Conservation (phyloP, 2,329 filamentous ascomycete species). For the Exserohilum rostratum region DNA sequence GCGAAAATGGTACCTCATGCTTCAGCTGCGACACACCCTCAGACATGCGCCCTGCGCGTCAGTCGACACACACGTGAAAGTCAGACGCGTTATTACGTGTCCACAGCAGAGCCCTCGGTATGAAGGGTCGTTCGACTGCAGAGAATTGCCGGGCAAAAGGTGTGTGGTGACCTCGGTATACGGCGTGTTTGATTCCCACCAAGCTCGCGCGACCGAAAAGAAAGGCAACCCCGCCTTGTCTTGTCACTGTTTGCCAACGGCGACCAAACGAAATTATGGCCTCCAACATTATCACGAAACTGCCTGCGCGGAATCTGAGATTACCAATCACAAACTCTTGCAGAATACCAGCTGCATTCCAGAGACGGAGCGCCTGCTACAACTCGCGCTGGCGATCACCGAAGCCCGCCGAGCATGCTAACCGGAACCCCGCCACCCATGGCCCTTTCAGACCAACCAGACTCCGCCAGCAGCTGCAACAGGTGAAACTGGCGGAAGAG, state of each 20-base stretch:
- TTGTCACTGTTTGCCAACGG: slow-evolving; percentile 12
- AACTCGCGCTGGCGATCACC: slow-evolving; percentile 27
- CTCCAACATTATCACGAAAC: slow-evolving; percentile 31
- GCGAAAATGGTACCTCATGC: slow-evolving; percentile 63
- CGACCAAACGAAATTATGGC: slow-evolving; percentile 30
- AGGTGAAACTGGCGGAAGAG: slow-evolving; percentile 16
- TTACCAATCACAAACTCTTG: neutral
- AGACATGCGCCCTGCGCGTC: slow-evolving; percentile 65
- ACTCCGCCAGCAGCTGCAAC: slow-evolving; percentile 24
- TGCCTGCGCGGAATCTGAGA: slow-evolving; percentile 5
- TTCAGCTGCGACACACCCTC: slow-evolving; percentile 67
- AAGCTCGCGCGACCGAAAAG: slow-evolving; percentile 26
- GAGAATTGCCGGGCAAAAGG: slow-evolving; percentile 24
- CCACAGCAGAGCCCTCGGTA: slow-evolving; percentile 21
- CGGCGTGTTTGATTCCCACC: slow-evolving; percentile 20
- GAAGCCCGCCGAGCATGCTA: slow-evolving; percentile 22
- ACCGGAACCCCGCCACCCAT: slow-evolving; percentile 28
- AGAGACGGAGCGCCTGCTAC: slow-evolving; percentile 22
- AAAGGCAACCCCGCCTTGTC: slow-evolving; percentile 20
- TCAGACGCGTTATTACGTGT: slow-evolving; percentile 9
- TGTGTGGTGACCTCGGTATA: slow-evolving; percentile 23
- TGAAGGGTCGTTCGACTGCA: slow-evolving; percentile 10
- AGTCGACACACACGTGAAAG: slow-evolving; percentile 26
- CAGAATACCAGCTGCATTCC: neutral
- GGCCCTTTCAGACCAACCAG: slow-evolving; percentile 29